phyloP scores from a whole-genome alignment of 331 rosid genomes.

The Malus hybrid region DNA sequence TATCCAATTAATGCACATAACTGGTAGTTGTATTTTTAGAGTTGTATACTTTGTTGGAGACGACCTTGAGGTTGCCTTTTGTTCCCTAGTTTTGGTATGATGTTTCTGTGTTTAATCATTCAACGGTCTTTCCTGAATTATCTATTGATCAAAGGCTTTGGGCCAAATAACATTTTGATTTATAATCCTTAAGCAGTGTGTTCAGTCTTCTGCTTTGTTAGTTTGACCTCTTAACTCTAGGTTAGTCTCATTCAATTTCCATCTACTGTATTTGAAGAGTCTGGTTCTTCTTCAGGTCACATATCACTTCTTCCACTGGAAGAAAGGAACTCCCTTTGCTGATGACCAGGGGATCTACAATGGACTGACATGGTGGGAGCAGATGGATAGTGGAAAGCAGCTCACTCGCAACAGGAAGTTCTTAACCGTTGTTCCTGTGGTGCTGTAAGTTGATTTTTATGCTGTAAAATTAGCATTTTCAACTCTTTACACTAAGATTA shows the following conservation, averaged over 20 bases:
- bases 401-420: conserved; percentile 99
- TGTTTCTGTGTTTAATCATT: background rate
- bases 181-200: background rate
- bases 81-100: background rate
- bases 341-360: conserved; percentile 98
- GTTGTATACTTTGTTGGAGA: background rate
- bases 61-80: background rate
- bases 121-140: background rate
- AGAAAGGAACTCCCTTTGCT: conserved; percentile 97
- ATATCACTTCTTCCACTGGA: conserved; percentile 98
- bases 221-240: background rate
- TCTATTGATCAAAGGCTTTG: background rate
- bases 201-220: conserved; percentile 2
- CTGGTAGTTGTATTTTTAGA: too few relatives aligned
- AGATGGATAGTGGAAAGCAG: conserved; percentile 94
- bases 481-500: background rate
- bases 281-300: conserved; percentile 59
- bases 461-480: background rate
- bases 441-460: conserved; percentile 72
- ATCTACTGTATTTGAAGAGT: conserved; percentile 20
- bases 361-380: conserved; percentile 99
- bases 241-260: conserved; percentile 8
- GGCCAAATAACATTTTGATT: background rate
- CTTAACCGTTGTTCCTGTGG: conserved; percentile 90
- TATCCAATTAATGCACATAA: background rate